Evolutionary conservation across 2,329 filamentous ascomycete species (phyloP).

Genomic region (Camillea tinctor): DNA sequence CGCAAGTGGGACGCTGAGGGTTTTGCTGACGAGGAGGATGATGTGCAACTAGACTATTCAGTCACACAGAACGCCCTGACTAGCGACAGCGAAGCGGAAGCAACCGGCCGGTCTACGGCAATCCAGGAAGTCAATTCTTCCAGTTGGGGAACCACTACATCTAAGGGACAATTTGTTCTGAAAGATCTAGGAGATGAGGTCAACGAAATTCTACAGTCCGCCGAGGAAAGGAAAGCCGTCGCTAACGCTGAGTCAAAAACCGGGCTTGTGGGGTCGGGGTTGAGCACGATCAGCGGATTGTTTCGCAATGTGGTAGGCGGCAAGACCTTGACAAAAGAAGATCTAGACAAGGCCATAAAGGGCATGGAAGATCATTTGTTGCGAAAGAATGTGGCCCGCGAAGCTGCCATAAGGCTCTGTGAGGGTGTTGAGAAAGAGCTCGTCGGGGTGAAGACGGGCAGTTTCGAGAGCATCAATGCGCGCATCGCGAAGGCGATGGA

Average conservation of each 20-base stretch:
- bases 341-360: slow-evolving; percentile 89
- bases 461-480: slow-evolving; percentile 83
- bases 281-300: slow-evolving; percentile 81
- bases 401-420: slow-evolving; percentile 88
- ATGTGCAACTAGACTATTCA: slow-evolving; percentile 88
- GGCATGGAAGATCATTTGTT: slow-evolving; percentile 94
- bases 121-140: slow-evolving; percentile 75
- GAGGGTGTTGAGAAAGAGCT: slow-evolving; percentile 89
- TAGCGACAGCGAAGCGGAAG: slow-evolving; percentile 53
- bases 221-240: slow-evolving; percentile 62
- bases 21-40: slow-evolving; percentile 78
- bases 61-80: slow-evolving; percentile 48
- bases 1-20: slow-evolving; percentile 93
- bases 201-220: slow-evolving; percentile 79
- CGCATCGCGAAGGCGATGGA: slow-evolving; percentile 87
- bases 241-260: slow-evolving; percentile 46
- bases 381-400: slow-evolving; percentile 92
- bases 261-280: slow-evolving; percentile 73
- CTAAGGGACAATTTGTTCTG: slow-evolving; percentile 88
- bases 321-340: slow-evolving; percentile 84
- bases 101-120: slow-evolving; percentile 51
- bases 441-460: slow-evolving; percentile 85
- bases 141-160: slow-evolving; percentile 81
- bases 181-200: slow-evolving; percentile 94
- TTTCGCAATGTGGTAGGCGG: slow-evolving; percentile 95